Evolutionary conservation across 352 stramenopile species (phyloP).

Genomic region (Pythium brachiatum): DNA sequence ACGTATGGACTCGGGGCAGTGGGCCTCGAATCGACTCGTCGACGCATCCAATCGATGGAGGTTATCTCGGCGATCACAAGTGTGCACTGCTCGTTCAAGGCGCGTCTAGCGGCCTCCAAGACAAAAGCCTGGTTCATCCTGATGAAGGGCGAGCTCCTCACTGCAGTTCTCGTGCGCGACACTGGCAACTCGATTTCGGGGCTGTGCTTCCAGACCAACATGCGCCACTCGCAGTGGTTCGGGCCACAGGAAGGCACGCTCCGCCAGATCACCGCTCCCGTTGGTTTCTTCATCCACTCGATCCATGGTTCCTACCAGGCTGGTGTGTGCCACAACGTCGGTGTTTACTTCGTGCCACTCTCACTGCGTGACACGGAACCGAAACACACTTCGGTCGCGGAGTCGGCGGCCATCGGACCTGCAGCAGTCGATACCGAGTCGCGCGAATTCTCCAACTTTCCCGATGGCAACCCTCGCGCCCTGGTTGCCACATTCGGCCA

Average conservation of each 20-base stretch:
- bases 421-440: background rate
- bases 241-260: background rate
- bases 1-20: background rate
- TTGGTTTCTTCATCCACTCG: constrained; percentile 4
- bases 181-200: background rate
- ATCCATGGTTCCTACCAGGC: background rate
- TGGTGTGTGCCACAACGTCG: background rate
- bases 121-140: constrained; percentile 1
- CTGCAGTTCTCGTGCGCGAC: background rate
- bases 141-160: constrained; percentile 4
- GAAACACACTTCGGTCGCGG: background rate
- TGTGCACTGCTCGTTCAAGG: background rate
- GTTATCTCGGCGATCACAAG: background rate
- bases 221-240: constrained; percentile 9
- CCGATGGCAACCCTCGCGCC: background rate
- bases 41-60: background rate
- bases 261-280: background rate
- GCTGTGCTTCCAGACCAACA: background rate
- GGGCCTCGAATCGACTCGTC: background rate
- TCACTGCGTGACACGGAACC: background rate
- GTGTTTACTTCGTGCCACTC: background rate
- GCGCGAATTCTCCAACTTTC: background rate
- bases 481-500: background rate
- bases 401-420: background rate
- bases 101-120: background rate